These are phyloP conservation scores for Liquidambar formosana DNA, from an alignment of 164 flowering plant genomes.

Conservation along the genomic window DNA sequence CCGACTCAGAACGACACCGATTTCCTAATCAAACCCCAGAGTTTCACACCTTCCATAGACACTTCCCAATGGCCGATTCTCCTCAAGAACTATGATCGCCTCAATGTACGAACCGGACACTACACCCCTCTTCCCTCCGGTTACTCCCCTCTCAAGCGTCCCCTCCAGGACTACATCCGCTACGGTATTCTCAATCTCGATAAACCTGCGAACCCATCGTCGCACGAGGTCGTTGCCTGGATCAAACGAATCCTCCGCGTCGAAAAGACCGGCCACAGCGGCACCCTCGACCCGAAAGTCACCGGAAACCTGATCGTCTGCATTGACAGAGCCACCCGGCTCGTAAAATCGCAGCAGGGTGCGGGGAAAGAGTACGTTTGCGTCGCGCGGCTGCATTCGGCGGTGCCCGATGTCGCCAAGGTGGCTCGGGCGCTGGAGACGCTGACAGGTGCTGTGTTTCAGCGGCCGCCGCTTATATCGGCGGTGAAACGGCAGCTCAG, in stretches of 20 bases:
- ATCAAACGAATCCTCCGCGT: conserved; percentile 66
- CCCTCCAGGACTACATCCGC: conserved; percentile 58
- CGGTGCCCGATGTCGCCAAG: conserved; percentile 58
- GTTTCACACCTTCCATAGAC: conserved; percentile 64
- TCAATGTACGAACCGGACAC: conserved; percentile 76
- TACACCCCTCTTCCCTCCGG: conserved; percentile 77
- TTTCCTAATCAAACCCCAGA: conserved; percentile 69
- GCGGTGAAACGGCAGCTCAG: conserved; percentile 80
- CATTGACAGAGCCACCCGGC: conserved; percentile 72
- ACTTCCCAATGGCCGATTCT: conserved; percentile 81
- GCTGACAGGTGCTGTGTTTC: conserved; percentile 73
- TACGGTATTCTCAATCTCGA: conserved; percentile 80
- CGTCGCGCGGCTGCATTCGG: conserved; percentile 61
- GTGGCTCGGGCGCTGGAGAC: conserved; percentile 70
- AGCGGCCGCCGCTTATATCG: conserved; percentile 69
- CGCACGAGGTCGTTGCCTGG: conserved; percentile 88
- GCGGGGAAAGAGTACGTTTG: conserved; percentile 88
- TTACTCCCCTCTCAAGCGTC: conserved; percentile 70
- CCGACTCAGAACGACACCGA: conserved; percentile 17
- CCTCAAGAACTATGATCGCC: conserved; percentile 75
- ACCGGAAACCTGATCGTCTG: conserved; percentile 79
- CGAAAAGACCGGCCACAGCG: conserved; percentile 77
- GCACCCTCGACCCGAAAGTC: conserved; percentile 81
- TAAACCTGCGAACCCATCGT: conserved; percentile 77
- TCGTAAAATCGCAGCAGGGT: conserved; percentile 81